A percentile compares a stretch with the other conserved stretches of the same genome.
These are phyloP conservation scores for Tolypocladium endophyticum DNA, from an alignment of 2,329 filamentous ascomycete genomes.

Conservation along the genomic window DNA sequence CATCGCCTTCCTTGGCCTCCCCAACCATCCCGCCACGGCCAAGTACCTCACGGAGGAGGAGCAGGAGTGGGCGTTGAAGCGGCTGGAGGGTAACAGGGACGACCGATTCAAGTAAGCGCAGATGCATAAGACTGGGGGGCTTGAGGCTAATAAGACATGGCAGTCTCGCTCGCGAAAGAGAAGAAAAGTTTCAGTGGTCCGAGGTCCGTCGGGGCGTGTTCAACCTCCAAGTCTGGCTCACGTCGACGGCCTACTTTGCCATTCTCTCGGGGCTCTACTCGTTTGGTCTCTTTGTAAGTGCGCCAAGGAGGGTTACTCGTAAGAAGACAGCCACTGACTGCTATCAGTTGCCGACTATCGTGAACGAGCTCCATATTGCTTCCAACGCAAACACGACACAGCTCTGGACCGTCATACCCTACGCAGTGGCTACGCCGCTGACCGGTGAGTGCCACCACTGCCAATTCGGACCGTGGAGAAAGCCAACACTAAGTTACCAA, in stretches of 20 bases:
- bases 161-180: slow-evolving; percentile 14
- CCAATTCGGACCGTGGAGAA: no score
- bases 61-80: slow-evolving; percentile 33
- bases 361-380: slow-evolving; percentile 43
- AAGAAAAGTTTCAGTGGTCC: slow-evolving; percentile 46
- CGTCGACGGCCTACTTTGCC: slow-evolving; percentile 49
- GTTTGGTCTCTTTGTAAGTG: slow-evolving; percentile 50
- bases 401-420: slow-evolving; percentile 54
- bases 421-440: slow-evolving; percentile 46
- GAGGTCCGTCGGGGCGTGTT: slow-evolving; percentile 52
- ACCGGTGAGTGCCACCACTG: slow-evolving; percentile 27
- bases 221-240: slow-evolving; percentile 52
- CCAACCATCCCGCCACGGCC: slow-evolving; percentile 43
- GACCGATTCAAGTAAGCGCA: slow-evolving; percentile 20
- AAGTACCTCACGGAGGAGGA: slow-evolving; percentile 43
- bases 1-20: slow-evolving; percentile 41
- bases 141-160: background rate
- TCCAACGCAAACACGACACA: slow-evolving; percentile 46
- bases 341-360: slow-evolving; percentile 49
- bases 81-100: slow-evolving; percentile 28
- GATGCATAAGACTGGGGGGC: background rate
- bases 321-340: background rate
- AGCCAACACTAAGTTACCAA: slow-evolving; percentile 5
- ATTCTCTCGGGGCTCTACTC: slow-evolving; percentile 50
- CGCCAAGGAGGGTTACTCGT: background rate